phyloP scores from a whole-genome alignment of 148 eudicot species.

The Euryodendron excelsum region DNA sequence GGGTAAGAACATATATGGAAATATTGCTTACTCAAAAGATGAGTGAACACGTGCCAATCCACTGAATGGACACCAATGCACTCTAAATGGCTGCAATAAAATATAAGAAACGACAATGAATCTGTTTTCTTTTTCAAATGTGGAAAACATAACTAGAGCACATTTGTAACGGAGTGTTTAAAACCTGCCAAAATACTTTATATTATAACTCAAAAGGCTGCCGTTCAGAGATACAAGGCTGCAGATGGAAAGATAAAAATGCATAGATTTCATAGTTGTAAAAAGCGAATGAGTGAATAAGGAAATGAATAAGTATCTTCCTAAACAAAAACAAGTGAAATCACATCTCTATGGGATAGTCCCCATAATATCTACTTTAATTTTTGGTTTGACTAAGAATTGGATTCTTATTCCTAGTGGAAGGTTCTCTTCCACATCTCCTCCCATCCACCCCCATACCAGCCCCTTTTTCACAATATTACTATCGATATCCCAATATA shows the following conservation, averaged over 20 bases:
- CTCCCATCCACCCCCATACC: neutral
- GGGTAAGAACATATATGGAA: neutral
- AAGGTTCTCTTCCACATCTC: too few species aligned
- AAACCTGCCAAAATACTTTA: neutral
- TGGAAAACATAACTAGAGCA: neutral
- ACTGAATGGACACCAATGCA: slow-evolving; percentile 36
- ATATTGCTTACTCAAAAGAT: slow-evolving; percentile 30
- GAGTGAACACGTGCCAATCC: slow-evolving; percentile 24
- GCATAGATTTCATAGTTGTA: neutral
- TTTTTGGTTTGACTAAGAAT: neutral
- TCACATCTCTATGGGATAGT: neutral
- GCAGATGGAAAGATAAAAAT: neutral
- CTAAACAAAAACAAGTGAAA: neutral
- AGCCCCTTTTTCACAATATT: neutral
- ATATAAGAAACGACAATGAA: neutral
- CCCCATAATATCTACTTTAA: neutral
- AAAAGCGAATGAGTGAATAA: neutral
- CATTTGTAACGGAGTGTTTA: neutral
- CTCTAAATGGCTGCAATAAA: slow-evolving; percentile 31
- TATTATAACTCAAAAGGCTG: neutral
- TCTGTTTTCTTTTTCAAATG: neutral
- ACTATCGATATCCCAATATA: neutral
- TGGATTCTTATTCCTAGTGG: neutral
- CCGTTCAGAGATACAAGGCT: neutral
- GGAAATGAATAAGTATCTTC: neutral